Percentiles rank a stretch among this genome's conserved stretches.
These are phyloP conservation scores for Gossypioides kirkii DNA, from an alignment of 345 rosid genomes.

Conservation along the genomic window DNA sequence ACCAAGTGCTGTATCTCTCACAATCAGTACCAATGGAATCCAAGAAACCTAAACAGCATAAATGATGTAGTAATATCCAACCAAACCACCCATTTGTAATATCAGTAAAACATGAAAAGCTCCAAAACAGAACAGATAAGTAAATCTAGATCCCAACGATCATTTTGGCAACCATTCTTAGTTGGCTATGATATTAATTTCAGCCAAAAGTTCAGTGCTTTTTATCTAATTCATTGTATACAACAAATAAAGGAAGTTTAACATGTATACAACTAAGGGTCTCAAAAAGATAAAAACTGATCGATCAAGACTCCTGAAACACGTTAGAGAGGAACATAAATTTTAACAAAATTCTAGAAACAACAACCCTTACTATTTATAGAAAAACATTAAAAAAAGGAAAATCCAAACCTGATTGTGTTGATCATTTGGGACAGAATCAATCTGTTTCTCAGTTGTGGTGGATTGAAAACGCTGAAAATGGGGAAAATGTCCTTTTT, in stretches of 20 bases:
- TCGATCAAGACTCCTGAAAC: not conserved
- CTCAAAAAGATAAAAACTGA: not conserved
- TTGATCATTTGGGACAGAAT: slow-evolving; percentile 3
- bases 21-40: not conserved
- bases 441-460: not conserved
- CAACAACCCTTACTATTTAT: not conserved
- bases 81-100: not conserved
- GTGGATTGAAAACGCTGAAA: slow-evolving; percentile 10
- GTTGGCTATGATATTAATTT: not conserved
- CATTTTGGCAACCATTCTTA: not conserved
- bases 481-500: not conserved
- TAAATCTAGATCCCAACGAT: not conserved
- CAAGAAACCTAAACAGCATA: not conserved
- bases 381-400: not conserved
- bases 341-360: not conserved
- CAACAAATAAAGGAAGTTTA: not conserved
- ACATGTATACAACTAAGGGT: not conserved
- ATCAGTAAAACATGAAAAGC: not conserved
- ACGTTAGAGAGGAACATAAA: not conserved
- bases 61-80: not conserved
- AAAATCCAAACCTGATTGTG: slow-evolving; percentile 1
- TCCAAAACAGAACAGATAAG: not conserved
- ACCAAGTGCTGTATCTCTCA: not conserved
- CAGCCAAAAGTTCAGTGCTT: not conserved
- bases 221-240: not conserved